These are phyloP conservation scores for Cyberlindnera suaveolens DNA, from an alignment of 805 yeast genomes.

Conservation along the genomic window DNA sequence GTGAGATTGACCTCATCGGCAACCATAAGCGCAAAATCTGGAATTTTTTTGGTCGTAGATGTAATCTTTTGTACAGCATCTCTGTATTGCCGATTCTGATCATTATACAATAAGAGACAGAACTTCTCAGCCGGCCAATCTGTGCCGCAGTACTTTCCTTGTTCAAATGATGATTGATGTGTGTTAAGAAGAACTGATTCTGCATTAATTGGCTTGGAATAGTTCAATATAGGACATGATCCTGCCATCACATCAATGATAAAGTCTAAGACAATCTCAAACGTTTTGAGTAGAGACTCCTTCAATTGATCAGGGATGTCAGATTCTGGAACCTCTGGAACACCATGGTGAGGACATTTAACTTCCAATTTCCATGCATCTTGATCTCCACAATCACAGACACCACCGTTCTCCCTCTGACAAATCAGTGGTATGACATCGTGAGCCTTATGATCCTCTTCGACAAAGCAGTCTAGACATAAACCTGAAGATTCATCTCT, in stretches of 20 bases:
- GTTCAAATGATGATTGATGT: conserved; percentile 27
- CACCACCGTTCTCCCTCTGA: conserved; percentile 57
- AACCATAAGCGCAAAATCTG: conserved; percentile 67
- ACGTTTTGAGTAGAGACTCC: conserved; percentile 31
- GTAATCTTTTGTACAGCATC: conserved; percentile 67
- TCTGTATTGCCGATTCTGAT: conserved; percentile 65
- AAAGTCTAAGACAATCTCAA: conserved; percentile 49
- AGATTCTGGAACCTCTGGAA: conserved; percentile 16
- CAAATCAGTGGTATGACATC: conserved; percentile 58
- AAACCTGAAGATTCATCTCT: conserved; percentile 80
- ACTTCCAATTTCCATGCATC: conserved; percentile 68
- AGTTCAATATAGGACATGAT: conserved; percentile 19
- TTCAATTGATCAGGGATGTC: conserved; percentile 40
- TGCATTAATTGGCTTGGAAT: conserved; percentile 20
- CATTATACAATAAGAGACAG: conserved; percentile 62
- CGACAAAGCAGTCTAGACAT: conserved; percentile 70
- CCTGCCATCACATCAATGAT: conserved; percentile 55
- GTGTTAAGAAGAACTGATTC: conserved; percentile 27
- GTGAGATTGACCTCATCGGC: conserved; percentile 52
- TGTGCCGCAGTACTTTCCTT: conserved; percentile 37
- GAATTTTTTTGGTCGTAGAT: conserved; percentile 55
- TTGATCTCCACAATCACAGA: conserved; percentile 74
- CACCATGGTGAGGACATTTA: conserved; percentile 39
- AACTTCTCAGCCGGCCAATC: conserved; percentile 43
- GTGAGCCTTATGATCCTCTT: conserved; percentile 67